Evolutionary conservation across 768 basidiomycete genomes (phyloP), one percentile per base, ranked within the genome.

Genomic region (Russula sp.): DNA sequence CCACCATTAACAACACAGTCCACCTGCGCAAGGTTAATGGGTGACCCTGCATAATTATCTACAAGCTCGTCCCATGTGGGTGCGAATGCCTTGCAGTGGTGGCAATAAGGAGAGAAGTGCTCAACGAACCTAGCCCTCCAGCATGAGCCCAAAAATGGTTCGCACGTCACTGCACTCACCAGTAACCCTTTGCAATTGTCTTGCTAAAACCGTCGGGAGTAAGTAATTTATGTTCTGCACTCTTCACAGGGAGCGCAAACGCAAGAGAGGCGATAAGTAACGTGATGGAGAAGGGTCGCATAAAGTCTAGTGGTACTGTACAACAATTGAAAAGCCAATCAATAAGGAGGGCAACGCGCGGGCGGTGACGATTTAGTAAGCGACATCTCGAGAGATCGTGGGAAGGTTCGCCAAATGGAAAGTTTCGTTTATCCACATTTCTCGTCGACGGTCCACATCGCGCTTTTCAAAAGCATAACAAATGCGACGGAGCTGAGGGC

Each of bases 101-200:
- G 70, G 68, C 94, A 97, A 69, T 85, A 87, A 0, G 94, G 94
- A 1, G 90, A 93, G 71, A 83, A 97, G 72, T 90, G 87, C 68
- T 96, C 93, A 52, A 96, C 76, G 61, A 95, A 84, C 85, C 85
- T 79, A 64, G 18, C 35, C 11, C 25, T 45, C 43, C 39, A 10
- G 20, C 36, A 34, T 56, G 32, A 60, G 36, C n/a, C 25, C 20
- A 20, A 51, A 39, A 35, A 29, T 35, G 18, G 41, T n/a, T 25
- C 32, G 32, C 13, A 45, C 58, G 20, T 41, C n/a, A 42, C 14
- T n/a, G 58, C n/a, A 68, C 76, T 7, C 49, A 81, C 87, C 86
- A 90, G 5, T 84, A 74, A n/a, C 88, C 89, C 0, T 77, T 67
- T 0, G 78, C 67, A 20, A 82, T 78, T 0, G 81, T 76, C 14